Conservation (phyloP, 805 yeast genomes). For the Starmerella lactis-condensi region DNA sequence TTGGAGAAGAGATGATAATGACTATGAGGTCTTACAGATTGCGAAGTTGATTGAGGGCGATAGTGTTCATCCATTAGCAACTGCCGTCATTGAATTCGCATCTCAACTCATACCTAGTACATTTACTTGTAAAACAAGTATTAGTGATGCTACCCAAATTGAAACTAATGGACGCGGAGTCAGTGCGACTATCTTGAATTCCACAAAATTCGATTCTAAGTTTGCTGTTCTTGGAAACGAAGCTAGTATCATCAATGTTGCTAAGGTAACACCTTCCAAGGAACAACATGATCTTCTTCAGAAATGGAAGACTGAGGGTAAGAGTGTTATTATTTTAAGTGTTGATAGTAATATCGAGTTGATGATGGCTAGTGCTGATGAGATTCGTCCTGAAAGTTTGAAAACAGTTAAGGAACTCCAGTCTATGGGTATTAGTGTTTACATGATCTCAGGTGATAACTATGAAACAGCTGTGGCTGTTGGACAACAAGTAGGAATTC, state of each 20-base stretch:
- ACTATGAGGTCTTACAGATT: slow-evolving; percentile 30
- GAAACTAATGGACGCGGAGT: slow-evolving; percentile 15
- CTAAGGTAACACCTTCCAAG: slow-evolving; percentile 24
- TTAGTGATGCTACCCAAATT: slow-evolving; percentile 9
- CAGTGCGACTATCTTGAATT: slow-evolving; percentile 7
- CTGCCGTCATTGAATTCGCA: slow-evolving; percentile 33
- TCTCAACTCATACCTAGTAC: slow-evolving; percentile 8
- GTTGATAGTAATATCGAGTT: slow-evolving; percentile 20
- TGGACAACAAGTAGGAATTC: slow-evolving; percentile 44
- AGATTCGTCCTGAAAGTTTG: slow-evolving; percentile 34
- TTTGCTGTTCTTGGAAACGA: slow-evolving; percentile 38
- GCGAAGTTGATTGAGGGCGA: slow-evolving; percentile 31
- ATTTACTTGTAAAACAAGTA: slow-evolving; percentile 10
- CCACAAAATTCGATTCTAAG: slow-evolving; percentile 9
- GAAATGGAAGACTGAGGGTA: slow-evolving; percentile 44
- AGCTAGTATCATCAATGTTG: slow-evolving; percentile 28
- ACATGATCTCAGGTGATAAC: slow-evolving; percentile 70
- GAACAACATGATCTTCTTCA: slow-evolving; percentile 24
- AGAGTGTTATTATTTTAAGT: slow-evolving; percentile 44
- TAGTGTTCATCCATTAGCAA: slow-evolving; percentile 53
- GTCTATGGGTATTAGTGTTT: slow-evolving; percentile 32
- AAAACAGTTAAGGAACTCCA: slow-evolving; percentile 30
- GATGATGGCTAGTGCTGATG: slow-evolving; percentile 39
- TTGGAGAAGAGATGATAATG: slow-evolving; percentile 15
- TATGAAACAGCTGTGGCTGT: slow-evolving; percentile 47